Conservation (phyloP, 2,329 filamentous ascomycete species). For the Calonectria honghensis region DNA sequence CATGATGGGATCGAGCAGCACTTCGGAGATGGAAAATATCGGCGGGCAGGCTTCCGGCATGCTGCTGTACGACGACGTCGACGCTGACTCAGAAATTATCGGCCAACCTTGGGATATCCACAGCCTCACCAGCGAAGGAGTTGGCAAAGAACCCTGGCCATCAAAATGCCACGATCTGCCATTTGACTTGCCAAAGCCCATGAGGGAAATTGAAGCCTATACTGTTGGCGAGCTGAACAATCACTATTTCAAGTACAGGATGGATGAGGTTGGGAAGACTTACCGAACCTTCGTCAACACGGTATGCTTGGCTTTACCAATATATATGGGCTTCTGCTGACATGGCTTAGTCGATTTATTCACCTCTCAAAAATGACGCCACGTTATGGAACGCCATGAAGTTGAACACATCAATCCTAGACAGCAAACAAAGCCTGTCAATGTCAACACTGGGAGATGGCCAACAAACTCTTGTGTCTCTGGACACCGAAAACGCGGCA, state of each 20-base stretch:
- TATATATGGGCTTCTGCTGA: background rate
- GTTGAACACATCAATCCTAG: background rate
- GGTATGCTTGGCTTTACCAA: background rate
- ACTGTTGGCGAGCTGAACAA: constrained; percentile 42
- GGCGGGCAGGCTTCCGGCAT: constrained; percentile 43
- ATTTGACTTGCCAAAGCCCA: constrained; percentile 45
- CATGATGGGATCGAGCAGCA: constrained; percentile 14
- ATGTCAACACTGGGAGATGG: constrained; percentile 37
- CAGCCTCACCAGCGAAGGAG: background rate
- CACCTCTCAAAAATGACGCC: constrained; percentile 39
- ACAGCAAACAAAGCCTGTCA: background rate
- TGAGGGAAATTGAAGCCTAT: constrained; percentile 43
- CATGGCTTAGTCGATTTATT: constrained; percentile 40
- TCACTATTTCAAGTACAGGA: constrained; percentile 28
- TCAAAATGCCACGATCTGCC: constrained; percentile 44
- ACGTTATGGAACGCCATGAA: constrained; percentile 33
- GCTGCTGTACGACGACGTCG: constrained; percentile 44
- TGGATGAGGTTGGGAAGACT: constrained; percentile 1
- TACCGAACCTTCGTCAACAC: constrained; percentile 38
- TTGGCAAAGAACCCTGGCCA: constrained; percentile 29
- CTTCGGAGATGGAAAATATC: constrained; percentile 27
- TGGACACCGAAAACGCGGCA: constrained; percentile 44
- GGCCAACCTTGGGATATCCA: constrained; percentile 45
- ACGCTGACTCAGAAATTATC: constrained; percentile 31
- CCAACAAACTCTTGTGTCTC: constrained; percentile 43